These are phyloP conservation scores for Fragosphaeria purpurea DNA, from an alignment of 2,329 filamentous ascomycete species.

Conservation along the genomic window DNA sequence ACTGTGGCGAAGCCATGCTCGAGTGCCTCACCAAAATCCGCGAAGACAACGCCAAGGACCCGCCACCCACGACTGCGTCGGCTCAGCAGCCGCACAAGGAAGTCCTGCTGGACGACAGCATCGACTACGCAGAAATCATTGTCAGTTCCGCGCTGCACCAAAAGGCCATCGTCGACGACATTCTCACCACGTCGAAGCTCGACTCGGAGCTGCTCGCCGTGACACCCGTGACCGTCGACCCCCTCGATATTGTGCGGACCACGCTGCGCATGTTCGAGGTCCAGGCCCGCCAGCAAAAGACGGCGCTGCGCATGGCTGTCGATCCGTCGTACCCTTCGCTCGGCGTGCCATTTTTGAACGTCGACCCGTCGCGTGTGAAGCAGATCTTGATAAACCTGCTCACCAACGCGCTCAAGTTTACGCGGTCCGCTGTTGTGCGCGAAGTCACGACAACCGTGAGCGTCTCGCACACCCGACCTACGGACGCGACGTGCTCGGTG, in stretches of 20 bases:
- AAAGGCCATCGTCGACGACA: constrained; percentile 68
- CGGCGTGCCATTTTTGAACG: constrained; percentile 52
- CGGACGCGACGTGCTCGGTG: constrained; percentile 35
- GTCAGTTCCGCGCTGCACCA: constrained; percentile 70
- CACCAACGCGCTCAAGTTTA: constrained; percentile 77
- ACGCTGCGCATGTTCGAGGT: constrained; percentile 71
- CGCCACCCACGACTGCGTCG: constrained; percentile 12
- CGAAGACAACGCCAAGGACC: constrained; percentile 17
- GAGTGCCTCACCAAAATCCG: constrained; percentile 36
- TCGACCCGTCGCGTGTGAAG: constrained; percentile 65
- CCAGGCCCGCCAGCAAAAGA: constrained; percentile 59
- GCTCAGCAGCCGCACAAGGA: constrained; percentile 16
- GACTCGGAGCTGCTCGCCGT: constrained; percentile 66
- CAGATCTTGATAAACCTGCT: constrained; percentile 74
- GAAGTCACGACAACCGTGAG: constrained; percentile 42
- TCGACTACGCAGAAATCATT: constrained; percentile 70
- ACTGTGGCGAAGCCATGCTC: constrained; percentile 63
- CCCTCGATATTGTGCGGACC: constrained; percentile 54
- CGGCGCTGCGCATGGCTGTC: constrained; percentile 54
- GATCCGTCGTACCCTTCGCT: constrained; percentile 48
- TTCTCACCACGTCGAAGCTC: constrained; percentile 63
- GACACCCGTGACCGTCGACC: constrained; percentile 59
- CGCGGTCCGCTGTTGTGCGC: constrained; percentile 49
- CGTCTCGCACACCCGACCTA: constrained; percentile 30
- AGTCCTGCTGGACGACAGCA: constrained; percentile 46